Percentiles rank a stretch among this genome's conserved stretches.
Conservation (phyloP, 1,284 basidiomycete species). For the Pseudozyma sp. region DNA sequence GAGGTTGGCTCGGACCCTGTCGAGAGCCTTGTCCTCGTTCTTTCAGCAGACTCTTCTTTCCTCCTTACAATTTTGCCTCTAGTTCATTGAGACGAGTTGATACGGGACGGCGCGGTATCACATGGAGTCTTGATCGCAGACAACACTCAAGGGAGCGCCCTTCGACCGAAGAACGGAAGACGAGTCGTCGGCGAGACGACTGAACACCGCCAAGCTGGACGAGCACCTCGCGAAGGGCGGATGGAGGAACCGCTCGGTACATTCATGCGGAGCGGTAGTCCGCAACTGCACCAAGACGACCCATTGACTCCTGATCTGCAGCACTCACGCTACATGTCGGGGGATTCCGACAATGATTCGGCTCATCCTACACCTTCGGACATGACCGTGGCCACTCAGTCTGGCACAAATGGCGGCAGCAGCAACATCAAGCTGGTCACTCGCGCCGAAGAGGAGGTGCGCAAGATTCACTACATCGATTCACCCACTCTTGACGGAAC, state of each 20-base stretch:
- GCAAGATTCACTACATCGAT: conserved; percentile 48
- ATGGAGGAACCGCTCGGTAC: conserved; percentile 18
- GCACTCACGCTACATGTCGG: conserved; percentile 23
- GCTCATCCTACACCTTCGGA: conserved; percentile 38
- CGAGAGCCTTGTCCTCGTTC: neutral
- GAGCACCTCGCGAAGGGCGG: conserved; percentile 4
- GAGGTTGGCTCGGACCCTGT: conserved; percentile 17
- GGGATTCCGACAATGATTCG: conserved; percentile 50
- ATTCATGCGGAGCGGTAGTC: conserved; percentile 2
- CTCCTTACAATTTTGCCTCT: neutral
- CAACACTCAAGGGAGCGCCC: neutral
- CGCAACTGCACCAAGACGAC: conserved; percentile 8
- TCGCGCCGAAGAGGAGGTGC: conserved; percentile 30
- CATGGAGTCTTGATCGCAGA: neutral
- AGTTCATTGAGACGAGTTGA: too few relatives aligned
- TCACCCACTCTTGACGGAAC: conserved; percentile 12
- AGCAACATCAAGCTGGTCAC: conserved; percentile 6
- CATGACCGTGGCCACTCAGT: conserved; percentile 17
- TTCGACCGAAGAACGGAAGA: neutral
- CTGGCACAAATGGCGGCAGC: conserved; percentile 5
- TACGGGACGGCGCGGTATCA: neutral
- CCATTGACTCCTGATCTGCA: conserved; percentile 35
- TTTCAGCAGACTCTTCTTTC: neutral
- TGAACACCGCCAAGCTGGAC: neutral
- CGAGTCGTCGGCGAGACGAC: neutral